Conservation (phyloP, 257 asterid species). For the Orobanche coerulescens region DNA sequence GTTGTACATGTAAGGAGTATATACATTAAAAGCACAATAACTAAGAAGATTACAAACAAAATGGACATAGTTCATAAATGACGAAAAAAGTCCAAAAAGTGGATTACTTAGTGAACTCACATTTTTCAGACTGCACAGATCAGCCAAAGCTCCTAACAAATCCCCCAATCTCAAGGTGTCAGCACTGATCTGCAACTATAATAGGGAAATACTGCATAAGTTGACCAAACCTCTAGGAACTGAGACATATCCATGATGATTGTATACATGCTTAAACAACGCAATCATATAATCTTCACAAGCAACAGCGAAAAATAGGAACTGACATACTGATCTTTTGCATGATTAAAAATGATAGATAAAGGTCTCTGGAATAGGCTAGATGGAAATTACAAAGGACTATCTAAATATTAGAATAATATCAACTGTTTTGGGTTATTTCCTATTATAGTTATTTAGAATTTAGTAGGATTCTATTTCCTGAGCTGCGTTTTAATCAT, state of each 20-base stretch:
- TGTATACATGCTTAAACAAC: neutral
- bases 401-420: no score
- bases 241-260: conserved; percentile 12
- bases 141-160: conserved; percentile 61
- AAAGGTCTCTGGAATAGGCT: neutral
- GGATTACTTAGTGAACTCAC: conserved; percentile 38
- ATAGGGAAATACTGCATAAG: conserved; percentile 13
- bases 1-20: conserved; percentile 11
- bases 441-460: no score
- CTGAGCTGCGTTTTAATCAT: no score
- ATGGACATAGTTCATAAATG: conserved; percentile 2
- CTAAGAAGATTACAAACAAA: neutral
- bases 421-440: no score
- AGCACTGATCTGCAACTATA: conserved; percentile 54
- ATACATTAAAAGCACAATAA: neutral
- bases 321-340: conserved; percentile 1
- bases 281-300: conserved; percentile 11
- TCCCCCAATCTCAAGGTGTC: conserved; percentile 47
- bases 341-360: neutral
- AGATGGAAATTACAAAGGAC: no score
- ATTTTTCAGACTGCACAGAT: conserved; percentile 59
- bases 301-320: conserved; percentile 3
- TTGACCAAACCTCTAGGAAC: conserved; percentile 9
- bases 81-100: conserved; percentile 9
- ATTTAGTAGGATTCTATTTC: no score